Percentiles rank a stretch among this genome's conserved stretches.
Evolutionary conservation across 225 moss, liverwort and hornwort species (phyloP).

Genomic region (Neckera pumila): DNA sequence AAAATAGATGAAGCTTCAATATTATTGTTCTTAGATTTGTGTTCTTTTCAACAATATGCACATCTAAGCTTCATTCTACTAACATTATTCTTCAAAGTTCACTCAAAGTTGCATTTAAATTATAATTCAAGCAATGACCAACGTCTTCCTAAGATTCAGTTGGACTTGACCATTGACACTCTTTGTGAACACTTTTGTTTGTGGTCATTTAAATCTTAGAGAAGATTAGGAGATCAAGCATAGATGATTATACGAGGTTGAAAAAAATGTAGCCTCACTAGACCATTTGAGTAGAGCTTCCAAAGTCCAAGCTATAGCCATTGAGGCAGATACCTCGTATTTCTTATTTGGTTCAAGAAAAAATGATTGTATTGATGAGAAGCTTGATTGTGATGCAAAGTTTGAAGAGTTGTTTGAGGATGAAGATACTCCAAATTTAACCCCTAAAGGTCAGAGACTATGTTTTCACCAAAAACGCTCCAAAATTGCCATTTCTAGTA

Average conservation of each 20-base stretch:
- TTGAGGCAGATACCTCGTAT: rapidly evolving
- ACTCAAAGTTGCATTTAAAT: rapidly evolving
- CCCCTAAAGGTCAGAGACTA: no score
- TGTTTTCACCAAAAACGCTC: no score
- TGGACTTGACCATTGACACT: background rate
- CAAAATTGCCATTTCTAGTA: no score
- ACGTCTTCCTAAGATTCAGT: background rate
- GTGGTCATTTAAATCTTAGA: background rate
- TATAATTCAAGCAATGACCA: background rate
- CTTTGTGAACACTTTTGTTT: rapidly evolving
- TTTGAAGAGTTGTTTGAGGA: background rate
- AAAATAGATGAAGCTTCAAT: background rate
- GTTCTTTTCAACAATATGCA: background rate
- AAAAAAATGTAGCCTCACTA: background rate
- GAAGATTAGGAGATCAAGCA: rapidly evolving
- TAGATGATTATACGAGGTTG: background rate
- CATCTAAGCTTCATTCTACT: background rate
- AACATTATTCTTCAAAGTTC: background rate
- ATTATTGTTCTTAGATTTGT: background rate
- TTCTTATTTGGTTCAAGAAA: background rate
- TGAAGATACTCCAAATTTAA: background rate
- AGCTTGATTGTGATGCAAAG: background rate
- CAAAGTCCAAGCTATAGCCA: background rate
- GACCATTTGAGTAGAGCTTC: background rate
- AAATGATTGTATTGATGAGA: background rate